Conservation (phyloP, 768 basidiomycete species). For the Leccinum ochraceum region DNA sequence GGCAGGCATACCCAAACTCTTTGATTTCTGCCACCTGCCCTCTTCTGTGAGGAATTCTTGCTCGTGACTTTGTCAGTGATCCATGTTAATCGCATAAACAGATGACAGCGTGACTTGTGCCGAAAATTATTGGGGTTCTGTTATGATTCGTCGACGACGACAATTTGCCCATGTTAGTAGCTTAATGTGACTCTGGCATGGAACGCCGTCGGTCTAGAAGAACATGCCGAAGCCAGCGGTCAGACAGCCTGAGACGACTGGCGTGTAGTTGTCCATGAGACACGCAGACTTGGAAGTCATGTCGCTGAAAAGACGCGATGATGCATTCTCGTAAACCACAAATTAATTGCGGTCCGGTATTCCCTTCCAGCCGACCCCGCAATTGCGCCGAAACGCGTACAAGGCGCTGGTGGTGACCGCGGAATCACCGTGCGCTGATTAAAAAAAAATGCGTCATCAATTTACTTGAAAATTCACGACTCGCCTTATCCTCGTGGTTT, state of each 20-base stretch:
- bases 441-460: neutral
- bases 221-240: neutral
- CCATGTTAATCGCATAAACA: neutral
- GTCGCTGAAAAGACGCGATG: neutral
- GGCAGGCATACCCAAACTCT: neutral
- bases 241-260: neutral
- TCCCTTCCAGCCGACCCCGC: neutral
- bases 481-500: constrained; percentile 21
- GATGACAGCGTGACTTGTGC: constrained; percentile 4
- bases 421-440: constrained; percentile 3
- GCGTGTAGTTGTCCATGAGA: neutral
- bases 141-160: neutral
- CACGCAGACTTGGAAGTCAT: neutral
- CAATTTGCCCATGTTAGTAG: neutral
- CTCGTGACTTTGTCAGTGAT: neutral
- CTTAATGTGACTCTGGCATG: neutral
- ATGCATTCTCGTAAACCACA: neutral
- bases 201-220: neutral
- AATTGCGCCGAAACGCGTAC: neutral
- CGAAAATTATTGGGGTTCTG: neutral
- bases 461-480: constrained; percentile 6
- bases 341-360: neutral
- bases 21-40: neutral
- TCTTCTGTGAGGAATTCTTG: constrained; percentile 1
- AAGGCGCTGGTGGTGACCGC: constrained; percentile 1